phyloP scores from a whole-genome alignment of 2,329 filamentous ascomycete genomes.

The Claviceps monticola region DNA sequence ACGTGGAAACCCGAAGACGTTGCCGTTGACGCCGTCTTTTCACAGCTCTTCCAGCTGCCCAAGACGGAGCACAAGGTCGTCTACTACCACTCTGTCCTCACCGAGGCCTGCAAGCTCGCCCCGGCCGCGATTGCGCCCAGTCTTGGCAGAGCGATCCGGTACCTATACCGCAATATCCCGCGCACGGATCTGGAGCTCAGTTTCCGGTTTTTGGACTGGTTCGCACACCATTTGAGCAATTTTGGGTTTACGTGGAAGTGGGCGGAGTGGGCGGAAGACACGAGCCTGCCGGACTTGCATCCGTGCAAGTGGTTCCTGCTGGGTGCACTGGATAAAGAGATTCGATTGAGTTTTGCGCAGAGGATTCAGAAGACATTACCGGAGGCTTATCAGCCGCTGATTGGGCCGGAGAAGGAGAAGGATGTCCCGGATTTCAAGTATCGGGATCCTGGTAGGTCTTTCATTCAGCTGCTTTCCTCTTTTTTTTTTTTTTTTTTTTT shows the following conservation, averaged over 20 bases:
- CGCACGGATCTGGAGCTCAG: constrained; percentile 75
- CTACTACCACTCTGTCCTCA: constrained; percentile 91
- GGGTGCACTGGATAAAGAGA: constrained; percentile 89
- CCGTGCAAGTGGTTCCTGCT: constrained; percentile 89
- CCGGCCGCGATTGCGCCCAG: constrained; percentile 93
- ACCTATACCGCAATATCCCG: constrained; percentile 70
- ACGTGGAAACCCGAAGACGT: constrained; percentile 98
- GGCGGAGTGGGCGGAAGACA: constrained; percentile 89
- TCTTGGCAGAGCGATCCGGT: constrained; percentile 83
- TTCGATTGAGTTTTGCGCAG: constrained; percentile 89
- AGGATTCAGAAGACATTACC: constrained; percentile 90
- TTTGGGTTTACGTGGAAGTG: constrained; percentile 99
- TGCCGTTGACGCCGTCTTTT: constrained; percentile 93
- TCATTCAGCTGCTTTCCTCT: not conserved
- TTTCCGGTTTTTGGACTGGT: constrained; percentile 92
- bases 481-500: not conserved
- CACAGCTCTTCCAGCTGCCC: constrained; percentile 81
- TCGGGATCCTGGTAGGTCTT: constrained; percentile 50
- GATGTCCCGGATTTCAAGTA: constrained; percentile 97
- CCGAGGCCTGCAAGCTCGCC: constrained; percentile 89
- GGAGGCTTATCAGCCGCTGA: constrained; percentile 64
- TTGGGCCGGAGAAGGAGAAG: constrained; percentile 78
- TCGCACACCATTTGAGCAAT: constrained; percentile 93
- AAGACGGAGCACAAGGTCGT: constrained; percentile 83
- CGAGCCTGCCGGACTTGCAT: constrained; percentile 60